phyloP scores from a whole-genome alignment of 306 rosid species.

The Argentina anserina region DNA sequence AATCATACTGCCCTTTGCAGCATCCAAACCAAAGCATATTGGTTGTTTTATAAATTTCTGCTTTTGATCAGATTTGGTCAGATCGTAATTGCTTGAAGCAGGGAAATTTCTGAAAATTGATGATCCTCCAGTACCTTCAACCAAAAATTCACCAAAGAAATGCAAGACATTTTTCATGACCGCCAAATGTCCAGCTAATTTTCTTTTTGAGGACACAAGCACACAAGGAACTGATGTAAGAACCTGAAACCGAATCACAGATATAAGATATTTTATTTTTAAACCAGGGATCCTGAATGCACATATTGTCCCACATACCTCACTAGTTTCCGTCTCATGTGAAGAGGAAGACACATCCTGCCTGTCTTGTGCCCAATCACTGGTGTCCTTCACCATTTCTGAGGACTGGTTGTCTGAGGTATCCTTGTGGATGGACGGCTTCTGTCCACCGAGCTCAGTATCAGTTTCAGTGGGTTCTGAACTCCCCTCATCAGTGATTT shows the following conservation, averaged over 20 bases:
- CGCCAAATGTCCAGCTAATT: conserved; percentile 88
- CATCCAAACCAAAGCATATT: conserved; percentile 48
- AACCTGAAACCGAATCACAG: conserved; percentile 63
- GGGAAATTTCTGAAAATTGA: conserved; percentile 75
- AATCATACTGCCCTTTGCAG: conserved; percentile 43
- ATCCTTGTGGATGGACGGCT: conserved; percentile 39
- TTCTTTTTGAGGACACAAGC: conserved; percentile 83
- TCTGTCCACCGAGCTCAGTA: conserved; percentile 52
- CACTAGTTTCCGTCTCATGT: conserved; percentile 65
- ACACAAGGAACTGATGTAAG: conserved; percentile 76
- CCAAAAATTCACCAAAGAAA: conserved; percentile 83
- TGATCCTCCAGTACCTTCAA: conserved; percentile 94
- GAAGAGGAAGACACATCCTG: conserved; percentile 55
- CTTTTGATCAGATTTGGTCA: conserved; percentile 60
- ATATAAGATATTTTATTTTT: conserved; percentile 14
- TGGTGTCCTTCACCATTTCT: conserved; percentile 54
- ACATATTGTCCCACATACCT: conserved; percentile 50
- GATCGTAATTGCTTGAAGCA: conserved; percentile 53
- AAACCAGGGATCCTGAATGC: conserved; percentile 16
- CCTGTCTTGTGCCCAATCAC: conserved; percentile 58
- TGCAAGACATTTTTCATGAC: conserved; percentile 89
- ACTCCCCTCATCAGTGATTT: conserved; percentile 81
- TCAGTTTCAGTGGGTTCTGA: conserved; percentile 54
- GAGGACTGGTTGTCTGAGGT: conserved; percentile 51
- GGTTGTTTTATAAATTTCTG: conserved; percentile 59